Evolutionary conservation across 768 basidiomycete species (phyloP), one percentile per base, ranked within the genome.

Genomic region (Sporobolomyces pararoseus): DNA sequence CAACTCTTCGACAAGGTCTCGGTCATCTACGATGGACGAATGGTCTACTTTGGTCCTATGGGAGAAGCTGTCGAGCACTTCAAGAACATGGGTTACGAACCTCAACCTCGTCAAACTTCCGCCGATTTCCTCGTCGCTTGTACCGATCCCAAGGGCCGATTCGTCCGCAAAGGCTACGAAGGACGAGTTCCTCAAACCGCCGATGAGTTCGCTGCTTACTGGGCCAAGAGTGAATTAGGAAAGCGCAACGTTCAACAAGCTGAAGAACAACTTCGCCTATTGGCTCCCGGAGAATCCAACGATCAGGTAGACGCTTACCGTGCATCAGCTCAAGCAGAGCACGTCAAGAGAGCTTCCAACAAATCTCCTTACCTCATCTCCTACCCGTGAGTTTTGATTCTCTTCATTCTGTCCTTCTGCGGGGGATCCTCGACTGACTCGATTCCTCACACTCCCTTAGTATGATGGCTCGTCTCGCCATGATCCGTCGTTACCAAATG

Each of bases 1-100:
- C 73, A 81, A 29, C 79, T 79, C 42, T 92, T 95, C 77, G 91
- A 94, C 82, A 89, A 92, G 79, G 87, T 90, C 32, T 86, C 87
- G 75, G 85, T 90, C 42, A 83, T 92, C 75, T 85, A 88, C 79
- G 87, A 88, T 7, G 88, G 89, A 6, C 81, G 82, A 52, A 85
- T 87, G 84, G 86, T 85, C 35, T 92, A 88, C 81, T 90, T 84
- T 63, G 90, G 90, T 3, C 86, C 86, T 12, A 85, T 85, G 6
- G 80, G 83, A 55, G 78, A 84, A 67, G 90, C 89, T 0, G 82
- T 84, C 58, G 81, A 85, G 65, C 89, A 90, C 78, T 89, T 92
- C 81, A 85, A 87, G 66, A 83, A 70, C 84, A 89, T 83, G 86
- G 78, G 72, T 9, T 75, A 57, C 79, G 84, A 85, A 49, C 66